These are phyloP conservation scores for Alopecurus myosuroides DNA, from an alignment of 176 grass and related monocot species.

Conservation along the genomic window DNA sequence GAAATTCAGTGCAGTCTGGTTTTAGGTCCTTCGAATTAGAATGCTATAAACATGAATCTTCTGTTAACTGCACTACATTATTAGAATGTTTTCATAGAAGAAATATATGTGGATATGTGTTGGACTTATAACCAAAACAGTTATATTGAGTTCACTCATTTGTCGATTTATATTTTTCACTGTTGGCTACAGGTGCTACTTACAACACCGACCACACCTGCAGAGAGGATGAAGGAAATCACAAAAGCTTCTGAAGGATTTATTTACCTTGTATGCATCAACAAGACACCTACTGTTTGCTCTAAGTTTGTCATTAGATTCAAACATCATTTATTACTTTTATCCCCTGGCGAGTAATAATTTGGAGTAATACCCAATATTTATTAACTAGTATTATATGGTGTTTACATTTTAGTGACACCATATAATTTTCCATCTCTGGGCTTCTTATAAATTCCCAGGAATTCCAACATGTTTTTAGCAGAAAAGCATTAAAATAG, in stretches of 20 bases:
- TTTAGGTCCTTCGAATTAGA: not conserved
- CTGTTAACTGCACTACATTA: not conserved
- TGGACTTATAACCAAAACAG: not conserved
- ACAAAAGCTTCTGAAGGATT: slow-evolving; percentile 87
- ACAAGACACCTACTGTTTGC: slow-evolving; percentile 2
- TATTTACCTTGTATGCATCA: slow-evolving; percentile 73
- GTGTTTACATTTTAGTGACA: not conserved
- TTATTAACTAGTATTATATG: not conserved
- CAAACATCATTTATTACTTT: not conserved
- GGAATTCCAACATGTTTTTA: not conserved
- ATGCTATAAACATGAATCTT: not conserved
- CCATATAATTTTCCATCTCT: not conserved
- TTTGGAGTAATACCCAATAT: not conserved
- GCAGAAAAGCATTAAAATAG: not conserved
- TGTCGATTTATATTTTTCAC: not conserved
- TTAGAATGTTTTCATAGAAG: not conserved
- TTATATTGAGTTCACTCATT: not conserved
- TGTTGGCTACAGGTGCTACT: slow-evolving; percentile 58
- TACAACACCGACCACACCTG: slow-evolving; percentile 88
- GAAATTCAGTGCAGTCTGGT: not conserved
- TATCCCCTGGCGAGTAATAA: not conserved
- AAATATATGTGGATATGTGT: not conserved
- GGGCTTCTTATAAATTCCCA: not conserved
- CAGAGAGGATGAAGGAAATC: slow-evolving; percentile 78
- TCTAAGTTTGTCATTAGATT: not conserved